phyloP scores from a whole-genome alignment of 495 filamentous ascomycete genomes.

The Cairneyella variabilis region DNA sequence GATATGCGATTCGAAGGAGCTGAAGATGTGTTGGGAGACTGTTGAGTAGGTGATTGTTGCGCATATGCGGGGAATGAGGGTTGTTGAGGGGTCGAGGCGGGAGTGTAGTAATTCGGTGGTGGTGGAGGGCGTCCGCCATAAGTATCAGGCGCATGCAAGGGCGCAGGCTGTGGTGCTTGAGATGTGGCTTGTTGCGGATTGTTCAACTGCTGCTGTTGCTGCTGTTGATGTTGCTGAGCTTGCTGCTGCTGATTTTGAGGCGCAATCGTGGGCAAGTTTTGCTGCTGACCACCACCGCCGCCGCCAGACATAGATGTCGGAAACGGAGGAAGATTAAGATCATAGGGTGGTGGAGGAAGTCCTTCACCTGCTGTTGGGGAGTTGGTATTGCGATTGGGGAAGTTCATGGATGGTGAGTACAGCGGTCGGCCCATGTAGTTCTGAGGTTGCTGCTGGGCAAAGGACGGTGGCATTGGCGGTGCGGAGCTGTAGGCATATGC shows the following conservation, averaged over 20 bases:
- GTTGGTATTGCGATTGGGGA: conserved; percentile 27
- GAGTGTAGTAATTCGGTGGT: conserved; percentile 52
- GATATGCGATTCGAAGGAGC: conserved; percentile 51
- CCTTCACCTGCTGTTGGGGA: conserved; percentile 47
- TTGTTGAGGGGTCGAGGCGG: conserved; percentile 64
- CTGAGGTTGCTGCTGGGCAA: conserved; percentile 51
- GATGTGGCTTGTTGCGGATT: conserved; percentile 31
- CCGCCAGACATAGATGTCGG: conserved; percentile 44
- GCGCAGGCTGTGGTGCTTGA: conserved; percentile 56
- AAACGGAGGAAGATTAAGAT: conserved; percentile 58
- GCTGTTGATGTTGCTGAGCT: conserved; percentile 10
- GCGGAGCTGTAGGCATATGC: conserved; percentile 43
- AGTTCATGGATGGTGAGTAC: conserved; percentile 26
- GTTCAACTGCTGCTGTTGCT: conserved; percentile 8
- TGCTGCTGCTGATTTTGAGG: conserved; percentile 20
- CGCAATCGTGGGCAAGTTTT: conserved; percentile 21
- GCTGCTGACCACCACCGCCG: conserved; percentile 16
- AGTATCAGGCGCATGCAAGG: conserved; percentile 57
- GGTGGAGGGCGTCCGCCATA: conserved; percentile 59
- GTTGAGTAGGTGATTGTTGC: conserved; percentile 53
- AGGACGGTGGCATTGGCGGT: conserved; percentile 40
- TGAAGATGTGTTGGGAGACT: conserved; percentile 56
- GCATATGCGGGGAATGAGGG: conserved; percentile 50
- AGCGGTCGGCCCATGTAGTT: conserved; percentile 35
- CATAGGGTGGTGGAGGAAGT: conserved; percentile 54